Conservation (phyloP, 495 filamentous ascomycete species). For the Lophiotrema nucula region DNA sequence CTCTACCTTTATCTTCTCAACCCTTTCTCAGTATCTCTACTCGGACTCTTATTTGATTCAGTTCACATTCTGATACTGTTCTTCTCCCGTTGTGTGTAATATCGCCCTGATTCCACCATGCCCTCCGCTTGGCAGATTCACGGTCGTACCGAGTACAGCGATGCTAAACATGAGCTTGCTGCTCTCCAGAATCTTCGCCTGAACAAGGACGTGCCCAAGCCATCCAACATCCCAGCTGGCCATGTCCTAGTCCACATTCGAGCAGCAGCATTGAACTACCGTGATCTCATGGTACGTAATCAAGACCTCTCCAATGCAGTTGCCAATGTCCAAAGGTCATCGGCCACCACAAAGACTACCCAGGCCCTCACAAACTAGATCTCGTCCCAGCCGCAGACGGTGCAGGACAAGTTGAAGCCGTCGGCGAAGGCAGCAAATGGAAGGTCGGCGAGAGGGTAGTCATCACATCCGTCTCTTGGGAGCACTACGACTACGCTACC, state of each 20-base stretch:
- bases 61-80: too few species aligned
- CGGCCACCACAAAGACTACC: constrained; percentile 21
- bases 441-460: constrained; percentile 16
- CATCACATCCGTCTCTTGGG: neutral
- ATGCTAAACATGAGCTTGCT: neutral
- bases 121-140: constrained; percentile 21
- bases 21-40: too few species aligned
- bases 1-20: too few species aligned
- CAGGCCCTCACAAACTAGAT: constrained; percentile 12
- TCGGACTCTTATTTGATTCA: too few species aligned
- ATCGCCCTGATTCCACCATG: too few species aligned
- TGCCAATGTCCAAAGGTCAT: too few species aligned
- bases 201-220: constrained; percentile 19
- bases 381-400: constrained; percentile 17
- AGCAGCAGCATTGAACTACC: constrained; percentile 19
- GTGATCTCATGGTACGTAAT: constrained; percentile 31
- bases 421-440: constrained; percentile 19
- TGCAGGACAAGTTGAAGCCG: constrained; percentile 14
- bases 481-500: neutral
- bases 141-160: constrained; percentile 4
- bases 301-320: too few species aligned
- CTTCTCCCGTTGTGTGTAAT: too few species aligned
- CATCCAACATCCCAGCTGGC: constrained; percentile 12
- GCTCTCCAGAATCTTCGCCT: constrained; percentile 19
- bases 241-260: constrained; percentile 20